Percentiles rank a stretch among this genome's conserved stretches.
Conservation (phyloP, 257 asterid species). For the Solanum ossicruentum region DNA sequence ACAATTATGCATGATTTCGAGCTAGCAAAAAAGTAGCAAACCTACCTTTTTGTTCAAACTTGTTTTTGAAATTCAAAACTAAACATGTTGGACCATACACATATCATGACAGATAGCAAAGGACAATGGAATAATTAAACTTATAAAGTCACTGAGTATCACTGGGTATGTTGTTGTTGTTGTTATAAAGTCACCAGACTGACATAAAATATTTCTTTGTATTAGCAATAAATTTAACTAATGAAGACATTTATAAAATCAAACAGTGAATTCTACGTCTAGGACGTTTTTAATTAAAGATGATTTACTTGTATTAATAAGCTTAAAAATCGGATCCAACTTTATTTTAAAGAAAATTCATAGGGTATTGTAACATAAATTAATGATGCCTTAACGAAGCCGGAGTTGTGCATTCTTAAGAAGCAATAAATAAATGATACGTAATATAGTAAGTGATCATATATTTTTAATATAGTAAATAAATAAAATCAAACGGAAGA, state of each 20-base stretch:
- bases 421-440: too few species aligned
- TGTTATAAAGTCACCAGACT: background rate
- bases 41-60: background rate
- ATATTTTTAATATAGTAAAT: too few species aligned
- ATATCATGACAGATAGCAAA: background rate
- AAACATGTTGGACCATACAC: background rate
- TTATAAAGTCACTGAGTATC: background rate
- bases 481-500: accelerated
- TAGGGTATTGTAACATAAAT: background rate
- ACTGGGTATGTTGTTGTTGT: too few species aligned
- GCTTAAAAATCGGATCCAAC: background rate
- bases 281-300: background rate
- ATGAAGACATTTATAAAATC: background rate
- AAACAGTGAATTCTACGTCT: background rate
- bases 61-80: background rate
- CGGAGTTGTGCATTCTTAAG: background rate
- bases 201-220: background rate
- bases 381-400: background rate
- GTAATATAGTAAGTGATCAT: background rate
- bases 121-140: background rate
- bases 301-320: background rate
- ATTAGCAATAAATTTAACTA: background rate
- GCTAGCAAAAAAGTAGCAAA: background rate
- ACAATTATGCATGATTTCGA: background rate
- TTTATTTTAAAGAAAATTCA: background rate